Evolutionary conservation across 2,329 filamentous ascomycete genomes (phyloP).

Genomic region (Alternaria conjuncta): DNA sequence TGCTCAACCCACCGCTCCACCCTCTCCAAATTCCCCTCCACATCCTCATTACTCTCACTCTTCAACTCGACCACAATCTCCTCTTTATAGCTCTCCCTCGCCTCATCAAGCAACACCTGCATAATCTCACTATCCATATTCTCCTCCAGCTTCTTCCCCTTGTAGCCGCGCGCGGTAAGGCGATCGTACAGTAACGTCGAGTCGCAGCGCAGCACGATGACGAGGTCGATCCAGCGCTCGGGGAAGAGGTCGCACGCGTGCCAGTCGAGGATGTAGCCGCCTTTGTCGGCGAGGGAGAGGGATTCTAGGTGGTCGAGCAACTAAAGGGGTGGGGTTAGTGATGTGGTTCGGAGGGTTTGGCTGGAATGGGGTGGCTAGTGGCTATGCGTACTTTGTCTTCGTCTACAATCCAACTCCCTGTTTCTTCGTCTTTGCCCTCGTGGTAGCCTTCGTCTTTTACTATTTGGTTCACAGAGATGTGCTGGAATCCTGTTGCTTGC

Average conservation of each 20-base stretch:
- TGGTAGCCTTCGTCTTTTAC: slow-evolving; percentile 89
- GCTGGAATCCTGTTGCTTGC: slow-evolving; percentile 75
- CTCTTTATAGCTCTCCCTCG: slow-evolving; percentile 82
- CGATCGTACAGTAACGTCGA: slow-evolving; percentile 85
- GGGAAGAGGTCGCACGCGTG: slow-evolving; percentile 97
- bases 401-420: slow-evolving; percentile 89
- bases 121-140: slow-evolving; percentile 98
- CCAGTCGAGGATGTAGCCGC: slow-evolving; percentile 95
- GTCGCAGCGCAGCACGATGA: slow-evolving; percentile 86
- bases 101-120: slow-evolving; percentile 90
- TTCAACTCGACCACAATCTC: slow-evolving; percentile 87
- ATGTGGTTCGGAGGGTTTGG: background rate
- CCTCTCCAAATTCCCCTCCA: slow-evolving; percentile 86
- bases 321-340: slow-evolving; percentile 49
- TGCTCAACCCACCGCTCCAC: slow-evolving; percentile 81
- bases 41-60: slow-evolving; percentile 84
- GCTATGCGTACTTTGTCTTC: slow-evolving; percentile 78
- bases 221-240: slow-evolving; percentile 90
- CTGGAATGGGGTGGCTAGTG: background rate
- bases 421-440: slow-evolving; percentile 85
- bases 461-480: slow-evolving; percentile 87
- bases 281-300: slow-evolving; percentile 67
- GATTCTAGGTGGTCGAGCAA: slow-evolving; percentile 89
- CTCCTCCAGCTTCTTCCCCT: slow-evolving; percentile 87
- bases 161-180: slow-evolving; percentile 77